These are phyloP conservation scores for Phytophthora quininea DNA, from an alignment of 352 stramenopile genomes.

Conservation along the genomic window DNA sequence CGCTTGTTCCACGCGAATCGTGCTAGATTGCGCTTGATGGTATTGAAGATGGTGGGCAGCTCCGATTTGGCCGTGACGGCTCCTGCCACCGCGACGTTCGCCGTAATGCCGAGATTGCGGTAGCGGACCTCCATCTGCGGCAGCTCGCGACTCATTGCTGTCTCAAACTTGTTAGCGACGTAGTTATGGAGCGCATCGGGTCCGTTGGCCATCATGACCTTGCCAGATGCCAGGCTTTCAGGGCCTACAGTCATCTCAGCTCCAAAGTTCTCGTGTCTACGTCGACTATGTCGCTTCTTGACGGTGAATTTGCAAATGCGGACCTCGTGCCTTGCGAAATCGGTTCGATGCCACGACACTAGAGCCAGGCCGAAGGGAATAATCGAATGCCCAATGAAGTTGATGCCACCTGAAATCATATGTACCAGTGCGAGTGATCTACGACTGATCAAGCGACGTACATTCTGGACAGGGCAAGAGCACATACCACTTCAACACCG, in stretches of 20 bases:
- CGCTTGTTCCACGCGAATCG: conserved; percentile 35
- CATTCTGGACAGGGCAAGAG: too few species aligned
- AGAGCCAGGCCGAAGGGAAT: too few species aligned
- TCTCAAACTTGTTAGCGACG: conserved; percentile 44
- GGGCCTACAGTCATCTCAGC: background rate
- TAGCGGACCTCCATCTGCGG: conserved; percentile 68
- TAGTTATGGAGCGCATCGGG: conserved; percentile 36
- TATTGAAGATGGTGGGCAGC: too few species aligned
- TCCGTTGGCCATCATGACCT: conserved; percentile 29
- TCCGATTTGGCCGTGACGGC: too few species aligned
- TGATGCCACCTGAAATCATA: too few species aligned
- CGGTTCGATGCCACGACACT: too few species aligned
- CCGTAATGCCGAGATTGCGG: conserved; percentile 17
- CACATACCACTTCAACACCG: background rate
- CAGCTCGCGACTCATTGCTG: conserved; percentile 41
- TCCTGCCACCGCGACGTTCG: too few species aligned
- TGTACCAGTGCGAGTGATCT: too few species aligned
- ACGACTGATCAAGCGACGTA: too few species aligned
- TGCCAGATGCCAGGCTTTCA: conserved; percentile 15
- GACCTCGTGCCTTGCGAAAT: background rate
- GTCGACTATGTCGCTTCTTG: too few species aligned
- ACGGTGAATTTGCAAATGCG: too few species aligned
- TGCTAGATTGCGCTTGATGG: conserved; percentile 10
- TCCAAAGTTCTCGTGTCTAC: background rate
- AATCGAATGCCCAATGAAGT: too few species aligned